Conservation (phyloP, 371 early-diverging fungal species). For the Quaeritorhiza haematococci region DNA sequence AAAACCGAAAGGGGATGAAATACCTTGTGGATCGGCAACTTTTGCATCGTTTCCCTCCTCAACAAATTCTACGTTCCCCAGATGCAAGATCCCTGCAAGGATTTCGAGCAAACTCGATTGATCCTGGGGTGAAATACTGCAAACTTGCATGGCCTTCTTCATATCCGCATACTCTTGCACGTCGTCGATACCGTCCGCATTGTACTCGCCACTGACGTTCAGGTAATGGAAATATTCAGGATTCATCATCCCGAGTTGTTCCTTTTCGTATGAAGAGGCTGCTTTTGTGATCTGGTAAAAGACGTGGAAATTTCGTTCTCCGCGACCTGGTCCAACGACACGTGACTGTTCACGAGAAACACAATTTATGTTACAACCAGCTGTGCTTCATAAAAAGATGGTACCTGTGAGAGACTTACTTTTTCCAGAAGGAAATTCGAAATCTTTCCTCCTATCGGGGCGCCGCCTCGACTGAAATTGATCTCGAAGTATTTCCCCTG, state of each 20-base stretch:
- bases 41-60: conserved; percentile 37
- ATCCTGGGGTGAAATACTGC: conserved; percentile 34
- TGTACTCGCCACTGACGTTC: conserved; percentile 32
- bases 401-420: conserved; percentile 38
- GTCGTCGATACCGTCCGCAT: conserved; percentile 49
- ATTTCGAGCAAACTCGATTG: conserved; percentile 33
- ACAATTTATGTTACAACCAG: conserved; percentile 6
- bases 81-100: conserved; percentile 45
- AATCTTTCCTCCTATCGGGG: conserved; percentile 96
- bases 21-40: conserved; percentile 22
- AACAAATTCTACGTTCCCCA: conserved; percentile 43
- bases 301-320: conserved; percentile 98
- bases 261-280: conserved; percentile 26
- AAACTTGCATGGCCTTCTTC: conserved; percentile 43
- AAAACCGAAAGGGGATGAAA: neutral
- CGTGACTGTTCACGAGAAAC: conserved; percentile 47
- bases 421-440: conserved; percentile 98
- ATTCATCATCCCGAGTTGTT: conserved; percentile 42
- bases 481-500: conserved; percentile 98
- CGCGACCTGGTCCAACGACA: conserved; percentile 90
- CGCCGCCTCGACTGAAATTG: conserved; percentile 86
- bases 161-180: conserved; percentile 41
- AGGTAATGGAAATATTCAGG: conserved; percentile 48
- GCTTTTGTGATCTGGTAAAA: conserved; percentile 61
- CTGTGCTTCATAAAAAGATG: neutral